These are phyloP conservation scores for Chytriomyces confervae DNA, from an alignment of 192 early-diverging fungal genomes.

Conservation along the genomic window DNA sequence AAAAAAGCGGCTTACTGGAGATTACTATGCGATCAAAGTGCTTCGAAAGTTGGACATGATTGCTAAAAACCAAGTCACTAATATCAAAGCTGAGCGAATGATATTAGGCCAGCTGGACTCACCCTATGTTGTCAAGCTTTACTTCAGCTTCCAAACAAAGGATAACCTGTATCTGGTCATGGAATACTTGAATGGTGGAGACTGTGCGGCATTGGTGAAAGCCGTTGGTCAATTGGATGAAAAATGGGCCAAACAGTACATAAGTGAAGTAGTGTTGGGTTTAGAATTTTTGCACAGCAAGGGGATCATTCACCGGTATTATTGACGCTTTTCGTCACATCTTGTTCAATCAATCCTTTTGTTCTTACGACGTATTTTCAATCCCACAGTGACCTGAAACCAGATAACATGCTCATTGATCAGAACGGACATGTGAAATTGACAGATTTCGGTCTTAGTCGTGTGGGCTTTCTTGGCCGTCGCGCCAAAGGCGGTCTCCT, in stretches of 20 bases:
- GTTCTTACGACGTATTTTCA: not conserved
- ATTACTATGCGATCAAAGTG: conserved; percentile 89
- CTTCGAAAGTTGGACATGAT: conserved; percentile 88
- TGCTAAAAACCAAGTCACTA: conserved; percentile 90
- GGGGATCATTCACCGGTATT: conserved; percentile 82
- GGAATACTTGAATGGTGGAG: conserved; percentile 89
- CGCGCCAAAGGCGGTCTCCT: conserved; percentile 59
- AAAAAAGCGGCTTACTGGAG: conserved; percentile 82
- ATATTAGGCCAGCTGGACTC: conserved; percentile 87
- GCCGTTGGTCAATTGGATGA: conserved; percentile 72
- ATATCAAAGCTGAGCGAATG: conserved; percentile 88
- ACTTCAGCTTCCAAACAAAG: conserved; percentile 82
- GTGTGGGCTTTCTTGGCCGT: conserved; percentile 82
- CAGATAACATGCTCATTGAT: conserved; percentile 86
- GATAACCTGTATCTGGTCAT: conserved; percentile 87
- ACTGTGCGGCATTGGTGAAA: conserved; percentile 86
- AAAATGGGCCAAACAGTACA: conserved; percentile 84
- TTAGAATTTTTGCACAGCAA: conserved; percentile 79
- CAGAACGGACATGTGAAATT: conserved; percentile 83
- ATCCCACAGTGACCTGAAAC: conserved; percentile 73
- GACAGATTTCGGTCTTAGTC: conserved; percentile 86
- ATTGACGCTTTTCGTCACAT: conserved; percentile 26
- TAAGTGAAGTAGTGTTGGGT: conserved; percentile 82
- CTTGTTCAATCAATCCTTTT: conserved; percentile 9
- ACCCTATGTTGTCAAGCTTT: conserved; percentile 83